Base-by-base conservation (phyloP, 192 early-diverging fungal genomes). In the Backusella liffmaniae region DNA sequence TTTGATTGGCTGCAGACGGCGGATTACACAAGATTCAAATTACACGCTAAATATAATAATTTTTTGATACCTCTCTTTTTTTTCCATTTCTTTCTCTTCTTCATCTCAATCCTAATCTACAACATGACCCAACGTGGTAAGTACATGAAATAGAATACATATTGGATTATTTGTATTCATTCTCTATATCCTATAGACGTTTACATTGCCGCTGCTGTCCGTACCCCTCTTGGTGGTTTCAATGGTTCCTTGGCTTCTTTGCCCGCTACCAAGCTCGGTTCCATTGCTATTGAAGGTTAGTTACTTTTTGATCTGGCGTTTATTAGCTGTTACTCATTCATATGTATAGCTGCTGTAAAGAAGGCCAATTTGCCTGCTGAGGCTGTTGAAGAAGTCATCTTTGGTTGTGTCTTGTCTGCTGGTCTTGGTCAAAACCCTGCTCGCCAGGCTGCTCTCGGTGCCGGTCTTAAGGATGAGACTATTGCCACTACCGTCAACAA, bases 181-280 rank as follows among this genome's bases (percentile, higher is more conserved):
- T 32, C 32, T 32, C 32, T 32, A 32, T 32, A 32, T 32, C 32
- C 32, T 32, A 32, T 3, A 32, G 90, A 93, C 73, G 97, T 94
- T 74, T 99, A 94, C 80, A 97, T 99, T 82, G 93, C 94, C 67
- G 92, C 95, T 72, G 87, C 92, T 67, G 93, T 90, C 42, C 93
- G 97, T 80, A 99, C 97, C 5, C 94, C 97, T 44, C 87, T 98
- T 73, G 97, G 96, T 67, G 89, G 92, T 36, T 97, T 98, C 85
- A 93, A 93, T 65, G 96, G 97, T 21, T 92, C 94, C 2, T 88
- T 99, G 21, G 84, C 95, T 35, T 90, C 94, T 39, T 86, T 98
- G 72, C 81, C 89, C 26, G 96, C 97, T 36, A 83, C 87, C 51
- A 86, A 97, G 80, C 93, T 99, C 49, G 97, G 97, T 44, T 87